Conservation (phyloP, 2,329 filamentous ascomycete genomes). For the Aspergillus unguis region DNA sequence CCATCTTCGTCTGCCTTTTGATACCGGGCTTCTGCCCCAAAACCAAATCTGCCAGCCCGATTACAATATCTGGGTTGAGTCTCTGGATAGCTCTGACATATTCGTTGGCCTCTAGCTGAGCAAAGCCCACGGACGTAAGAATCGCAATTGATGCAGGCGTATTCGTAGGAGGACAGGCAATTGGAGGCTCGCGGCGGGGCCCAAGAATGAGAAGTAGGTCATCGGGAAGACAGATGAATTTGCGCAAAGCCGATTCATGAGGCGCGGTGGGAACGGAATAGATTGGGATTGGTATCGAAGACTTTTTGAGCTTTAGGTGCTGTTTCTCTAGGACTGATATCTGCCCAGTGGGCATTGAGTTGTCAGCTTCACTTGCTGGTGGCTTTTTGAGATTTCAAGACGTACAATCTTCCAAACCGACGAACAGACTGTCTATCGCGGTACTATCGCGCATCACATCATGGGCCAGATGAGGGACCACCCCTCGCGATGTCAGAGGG, state of each 20-base stretch:
- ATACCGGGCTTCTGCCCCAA: slow-evolving; percentile 57
- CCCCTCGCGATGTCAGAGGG: slow-evolving; percentile 75
- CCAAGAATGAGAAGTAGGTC: slow-evolving; percentile 68
- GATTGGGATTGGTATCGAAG: slow-evolving; percentile 45
- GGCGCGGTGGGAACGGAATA: slow-evolving; percentile 47
- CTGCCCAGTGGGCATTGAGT: slow-evolving; percentile 28
- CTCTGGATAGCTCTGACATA: slow-evolving; percentile 64
- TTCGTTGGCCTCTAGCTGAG: slow-evolving; percentile 63
- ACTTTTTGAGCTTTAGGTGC: slow-evolving; percentile 32
- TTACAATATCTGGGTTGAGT: slow-evolving; percentile 75
- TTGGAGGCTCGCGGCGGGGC: slow-evolving; percentile 72
- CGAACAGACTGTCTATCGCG: slow-evolving; percentile 66
- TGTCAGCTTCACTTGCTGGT: slow-evolving; percentile 25
- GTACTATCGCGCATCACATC: slow-evolving; percentile 71
- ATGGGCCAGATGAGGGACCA: slow-evolving; percentile 81
- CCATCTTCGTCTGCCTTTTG: slow-evolving; percentile 79
- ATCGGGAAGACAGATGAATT: slow-evolving; percentile 70
- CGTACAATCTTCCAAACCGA: slow-evolving; percentile 91
- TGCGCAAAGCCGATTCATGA: slow-evolving; percentile 61
- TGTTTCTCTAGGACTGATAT: slow-evolving; percentile 60
- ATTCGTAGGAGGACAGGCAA: slow-evolving; percentile 66
- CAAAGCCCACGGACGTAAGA: slow-evolving; percentile 83
- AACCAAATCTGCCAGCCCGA: slow-evolving; percentile 73
- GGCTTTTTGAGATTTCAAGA: slow-evolving; percentile 6
- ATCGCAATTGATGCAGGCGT: slow-evolving; percentile 69